Conservation (phyloP, 1,284 basidiomycete genomes). For the Austroboletus novae-zelandiae region DNA sequence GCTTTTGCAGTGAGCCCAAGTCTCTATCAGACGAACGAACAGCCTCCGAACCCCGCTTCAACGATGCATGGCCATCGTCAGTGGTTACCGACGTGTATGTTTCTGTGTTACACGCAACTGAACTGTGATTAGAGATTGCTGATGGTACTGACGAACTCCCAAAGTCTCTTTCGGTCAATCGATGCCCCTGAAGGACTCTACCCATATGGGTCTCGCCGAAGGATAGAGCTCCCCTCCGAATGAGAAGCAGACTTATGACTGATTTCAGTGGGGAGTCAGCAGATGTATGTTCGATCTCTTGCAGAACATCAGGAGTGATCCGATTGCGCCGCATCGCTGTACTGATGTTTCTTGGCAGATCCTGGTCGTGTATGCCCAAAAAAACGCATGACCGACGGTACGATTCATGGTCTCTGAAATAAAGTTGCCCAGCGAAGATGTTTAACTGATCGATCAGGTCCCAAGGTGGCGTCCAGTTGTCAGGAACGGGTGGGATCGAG, state of each 20-base stretch:
- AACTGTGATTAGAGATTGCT: neutral
- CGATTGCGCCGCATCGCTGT: neutral
- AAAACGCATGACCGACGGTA: neutral
- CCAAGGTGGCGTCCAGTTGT: neutral
- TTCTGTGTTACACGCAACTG: no score
- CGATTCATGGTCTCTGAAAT: neutral
- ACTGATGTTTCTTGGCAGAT: neutral
- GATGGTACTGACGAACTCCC: neutral
- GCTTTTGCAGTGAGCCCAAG: neutral
- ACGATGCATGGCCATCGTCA: neutral
- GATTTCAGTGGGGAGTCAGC: neutral
- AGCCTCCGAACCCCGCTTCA: neutral
- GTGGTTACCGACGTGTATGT: no score
- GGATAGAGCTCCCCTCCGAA: neutral
- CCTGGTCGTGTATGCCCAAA: neutral
- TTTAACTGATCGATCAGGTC: neutral
- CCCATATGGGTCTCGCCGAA: conserved; percentile 1
- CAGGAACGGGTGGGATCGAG: neutral
- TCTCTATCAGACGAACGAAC: neutral
- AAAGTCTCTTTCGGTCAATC: neutral
- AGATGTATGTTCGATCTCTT: neutral
- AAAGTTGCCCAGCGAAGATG: neutral
- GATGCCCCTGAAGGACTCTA: neutral
- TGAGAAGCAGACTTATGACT: neutral
- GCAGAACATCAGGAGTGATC: neutral